Evolutionary conservation across 352 stramenopile species (phyloP).

Genomic region (Phytophthora europaea): DNA sequence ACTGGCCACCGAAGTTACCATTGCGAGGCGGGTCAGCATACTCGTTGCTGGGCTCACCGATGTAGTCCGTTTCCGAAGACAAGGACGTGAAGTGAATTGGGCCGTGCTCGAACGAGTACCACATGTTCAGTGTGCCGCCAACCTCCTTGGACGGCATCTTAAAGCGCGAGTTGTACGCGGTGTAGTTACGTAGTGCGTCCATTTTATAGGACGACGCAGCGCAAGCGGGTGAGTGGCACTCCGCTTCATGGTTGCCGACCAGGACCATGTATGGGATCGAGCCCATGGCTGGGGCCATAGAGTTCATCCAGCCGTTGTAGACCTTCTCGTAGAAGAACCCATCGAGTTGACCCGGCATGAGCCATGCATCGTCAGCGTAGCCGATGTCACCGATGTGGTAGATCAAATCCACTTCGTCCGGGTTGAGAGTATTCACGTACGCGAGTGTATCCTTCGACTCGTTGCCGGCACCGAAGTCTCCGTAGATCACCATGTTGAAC

Average conservation of each 20-base stretch:
- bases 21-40: conserved; percentile 44
- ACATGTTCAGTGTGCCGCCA: conserved; percentile 77
- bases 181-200: conserved; percentile 76
- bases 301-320: conserved; percentile 86
- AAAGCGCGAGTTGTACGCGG: conserved; percentile 85
- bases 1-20: conserved; percentile 61
- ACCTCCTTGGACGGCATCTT: conserved; percentile 82
- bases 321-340: conserved; percentile 88
- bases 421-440: conserved; percentile 45
- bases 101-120: conserved; percentile 90
- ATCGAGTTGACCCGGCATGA: conserved; percentile 40
- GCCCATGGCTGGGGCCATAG: conserved; percentile 53
- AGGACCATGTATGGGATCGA: conserved; percentile 82
- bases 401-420: conserved; percentile 55
- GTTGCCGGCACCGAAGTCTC: conserved; percentile 53
- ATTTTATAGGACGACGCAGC: conserved; percentile 47
- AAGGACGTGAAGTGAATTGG: conserved; percentile 85
- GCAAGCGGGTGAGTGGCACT: conserved; percentile 81
- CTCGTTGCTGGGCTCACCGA: conserved; percentile 48
- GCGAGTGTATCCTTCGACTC: conserved; percentile 45
- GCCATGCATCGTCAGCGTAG: conserved; percentile 44
- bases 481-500: conserved; percentile 66
- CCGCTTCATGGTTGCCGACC: conserved; percentile 87
- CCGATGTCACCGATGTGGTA: conserved; percentile 79
- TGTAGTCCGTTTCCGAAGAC: conserved; percentile 81